These are phyloP conservation scores for Malus orientalis DNA, from an alignment of 306 rosid genomes.

Conservation along the genomic window DNA sequence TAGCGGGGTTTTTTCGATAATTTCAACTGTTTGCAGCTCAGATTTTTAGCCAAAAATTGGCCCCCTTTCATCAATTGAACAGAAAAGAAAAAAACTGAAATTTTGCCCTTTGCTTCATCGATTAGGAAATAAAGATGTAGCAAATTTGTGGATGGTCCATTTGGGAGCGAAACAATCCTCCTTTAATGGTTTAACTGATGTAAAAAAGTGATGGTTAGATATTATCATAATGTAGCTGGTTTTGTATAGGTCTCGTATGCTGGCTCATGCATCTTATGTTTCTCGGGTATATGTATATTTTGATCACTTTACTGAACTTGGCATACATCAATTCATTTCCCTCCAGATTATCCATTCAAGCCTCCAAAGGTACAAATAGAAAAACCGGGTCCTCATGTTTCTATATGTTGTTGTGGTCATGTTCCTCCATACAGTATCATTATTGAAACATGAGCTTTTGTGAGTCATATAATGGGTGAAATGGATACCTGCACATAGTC, in stretches of 20 bases:
- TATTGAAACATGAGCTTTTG: not conserved
- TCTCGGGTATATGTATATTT: not conserved
- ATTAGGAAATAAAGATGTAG: not conserved
- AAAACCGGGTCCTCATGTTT: not conserved
- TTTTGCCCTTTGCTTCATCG: not conserved
- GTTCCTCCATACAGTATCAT: not conserved
- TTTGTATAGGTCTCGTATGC: not conserved
- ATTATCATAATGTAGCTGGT: not conserved
- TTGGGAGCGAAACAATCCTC: not conserved
- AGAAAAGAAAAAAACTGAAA: not conserved
- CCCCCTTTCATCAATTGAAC: not conserved
- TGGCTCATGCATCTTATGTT: not conserved
- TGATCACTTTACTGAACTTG: not conserved
- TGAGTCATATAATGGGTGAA: not conserved
- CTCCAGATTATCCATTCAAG: constrained; percentile 89
- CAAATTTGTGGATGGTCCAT: not conserved
- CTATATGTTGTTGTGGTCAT: not conserved
- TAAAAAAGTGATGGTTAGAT: not conserved
- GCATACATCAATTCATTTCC: constrained; percentile 43
- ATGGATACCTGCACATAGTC: not conserved
- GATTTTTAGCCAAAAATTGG: not conserved
- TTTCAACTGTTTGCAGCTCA: not conserved
- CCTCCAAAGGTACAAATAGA: constrained; percentile 55
- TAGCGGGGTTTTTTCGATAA: not conserved
- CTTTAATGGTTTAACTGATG: not conserved